Base-by-base conservation (phyloP, 164 flowering plant species). In the Tetracentron sinense region DNA sequence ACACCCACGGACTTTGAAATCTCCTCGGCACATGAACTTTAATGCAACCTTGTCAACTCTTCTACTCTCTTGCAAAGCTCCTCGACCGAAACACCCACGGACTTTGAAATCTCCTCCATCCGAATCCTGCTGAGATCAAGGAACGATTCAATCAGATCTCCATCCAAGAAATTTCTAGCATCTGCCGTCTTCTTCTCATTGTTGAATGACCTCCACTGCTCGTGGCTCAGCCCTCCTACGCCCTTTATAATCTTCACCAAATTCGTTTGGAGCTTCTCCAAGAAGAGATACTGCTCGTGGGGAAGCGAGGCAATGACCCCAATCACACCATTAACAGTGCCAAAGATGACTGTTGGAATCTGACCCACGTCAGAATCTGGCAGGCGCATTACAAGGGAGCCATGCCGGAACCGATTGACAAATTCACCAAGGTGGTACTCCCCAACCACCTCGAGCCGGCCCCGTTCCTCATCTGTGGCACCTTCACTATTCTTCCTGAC, bases 371-470 rank as follows among this genome's bases (percentile, higher is more conserved):
- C 99, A 2, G 97, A 95, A 76, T 95, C 97, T 20, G 96, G 97
- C 69, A 92, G 65, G 7, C 96, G 84, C 97, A 92, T 92, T 38
- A 92, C 97, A 21, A 95, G 94, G 35, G 99, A 95, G 23, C 99
- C 99, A 62, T 95, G 99, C 15, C 83, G 78, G 63, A 95, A 92
- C 35, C 89, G 73, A 59, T 95, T 95, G 15, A 92, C 79, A 64
- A 90, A 95, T 69, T 95, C 99, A 7, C 99, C 97, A 14, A 95
- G 87, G 74, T 92, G 97, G 75, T 88, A 92, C 64, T 91, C 97
- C 0, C 97, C 97, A 51, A 82, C 97, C 51, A 88, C 87, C 74
- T 92, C 97, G 4, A 92, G 89, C 42, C 94, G 94, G 11, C 84
- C 81, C 17, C 97, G 80, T 74, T 95, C 99, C 77, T 95, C 97